Conservation (phyloP, 2,329 filamentous ascomycete genomes). For the Epichloe sp. region DNA sequence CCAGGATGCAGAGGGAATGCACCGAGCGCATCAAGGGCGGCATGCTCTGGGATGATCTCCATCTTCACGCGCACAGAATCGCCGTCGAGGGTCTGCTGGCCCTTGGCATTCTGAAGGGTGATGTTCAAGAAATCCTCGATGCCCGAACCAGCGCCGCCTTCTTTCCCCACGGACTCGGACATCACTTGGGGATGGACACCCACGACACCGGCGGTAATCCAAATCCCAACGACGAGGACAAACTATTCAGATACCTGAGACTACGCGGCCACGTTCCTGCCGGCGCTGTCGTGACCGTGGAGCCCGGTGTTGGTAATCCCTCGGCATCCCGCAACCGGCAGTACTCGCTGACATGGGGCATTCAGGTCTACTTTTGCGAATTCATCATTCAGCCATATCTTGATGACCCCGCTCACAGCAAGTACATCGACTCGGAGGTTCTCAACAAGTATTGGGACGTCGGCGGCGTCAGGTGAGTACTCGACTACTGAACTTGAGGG, state of each 20-base stretch:
- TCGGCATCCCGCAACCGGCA: not conserved
- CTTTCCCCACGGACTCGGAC: slow-evolving; percentile 81
- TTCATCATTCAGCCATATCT: slow-evolving; percentile 80
- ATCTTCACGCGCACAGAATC: slow-evolving; percentile 65
- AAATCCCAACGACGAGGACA: slow-evolving; percentile 66
- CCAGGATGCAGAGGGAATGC: slow-evolving; percentile 73
- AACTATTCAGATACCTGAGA: slow-evolving; percentile 76
- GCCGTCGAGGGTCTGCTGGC: slow-evolving; percentile 67
- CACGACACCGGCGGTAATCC: slow-evolving; percentile 75
- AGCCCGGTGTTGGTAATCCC: slow-evolving; percentile 59
- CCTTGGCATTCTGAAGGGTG: slow-evolving; percentile 60
- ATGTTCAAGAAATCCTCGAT: slow-evolving; percentile 60
- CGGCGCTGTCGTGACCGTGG: slow-evolving; percentile 80
- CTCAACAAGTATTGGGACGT: slow-evolving; percentile 73
- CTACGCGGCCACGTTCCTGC: slow-evolving; percentile 63
- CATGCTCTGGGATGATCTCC: slow-evolving; percentile 69
- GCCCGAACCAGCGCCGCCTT: slow-evolving; percentile 77
- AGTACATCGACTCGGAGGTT: slow-evolving; percentile 63
- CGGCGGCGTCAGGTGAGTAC: slow-evolving; percentile 53
- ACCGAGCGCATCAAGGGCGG: slow-evolving; percentile 61
- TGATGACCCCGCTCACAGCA: slow-evolving; percentile 54
- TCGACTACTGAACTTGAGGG: not conserved
- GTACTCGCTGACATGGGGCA: slow-evolving; percentile 3
- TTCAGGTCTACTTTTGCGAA: slow-evolving; percentile 72
- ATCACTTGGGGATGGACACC: slow-evolving; percentile 86